These are phyloP conservation scores for Glarea lozoyensis DNA, from an alignment of 495 filamentous ascomycete genomes.

Conservation along the genomic window DNA sequence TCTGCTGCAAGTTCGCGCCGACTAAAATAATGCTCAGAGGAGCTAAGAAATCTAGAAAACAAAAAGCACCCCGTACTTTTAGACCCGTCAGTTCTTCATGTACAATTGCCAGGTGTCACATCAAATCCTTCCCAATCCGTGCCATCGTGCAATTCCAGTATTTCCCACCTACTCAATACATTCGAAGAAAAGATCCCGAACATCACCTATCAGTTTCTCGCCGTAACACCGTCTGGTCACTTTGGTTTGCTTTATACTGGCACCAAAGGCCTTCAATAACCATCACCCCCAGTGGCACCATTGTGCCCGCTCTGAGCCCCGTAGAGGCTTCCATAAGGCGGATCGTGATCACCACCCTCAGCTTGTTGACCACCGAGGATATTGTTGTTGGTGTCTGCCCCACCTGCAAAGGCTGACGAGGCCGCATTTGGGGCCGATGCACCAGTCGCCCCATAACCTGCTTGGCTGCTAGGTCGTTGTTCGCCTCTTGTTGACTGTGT, in stretches of 20 bases:
- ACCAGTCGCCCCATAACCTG: conserved; percentile 46
- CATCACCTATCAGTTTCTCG: too few species aligned
- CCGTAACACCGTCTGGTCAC: conserved; percentile 5
- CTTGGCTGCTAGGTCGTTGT: conserved; percentile 59
- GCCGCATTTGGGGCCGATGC: conserved; percentile 36
- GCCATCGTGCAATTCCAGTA: conserved; percentile 11
- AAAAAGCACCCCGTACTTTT: conserved; percentile 15
- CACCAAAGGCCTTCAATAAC: conserved; percentile 7
- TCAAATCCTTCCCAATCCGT: conserved; percentile 13
- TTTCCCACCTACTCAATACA: conserved; percentile 20
- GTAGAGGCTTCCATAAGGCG: conserved; percentile 48
- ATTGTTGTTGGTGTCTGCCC: conserved; percentile 46
- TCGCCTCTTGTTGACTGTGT: conserved; percentile 72
- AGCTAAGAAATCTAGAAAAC: conserved; percentile 21
- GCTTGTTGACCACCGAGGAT: conserved; percentile 47
- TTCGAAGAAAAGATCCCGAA: conserved; percentile 7
- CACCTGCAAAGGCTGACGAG: conserved; percentile 43
- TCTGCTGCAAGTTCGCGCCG: background rate
- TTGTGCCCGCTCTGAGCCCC: conserved; percentile 59
- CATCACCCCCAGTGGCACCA: conserved; percentile 47
- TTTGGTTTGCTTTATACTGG: conserved; percentile 9
- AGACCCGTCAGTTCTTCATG: conserved; percentile 11
- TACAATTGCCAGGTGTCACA: conserved; percentile 12
- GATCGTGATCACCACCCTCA: conserved; percentile 51
- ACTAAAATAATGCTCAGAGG: conserved; percentile 8